Evolutionary conservation across 768 basidiomycete genomes (phyloP).

Genomic region (Calocera viscosa): DNA sequence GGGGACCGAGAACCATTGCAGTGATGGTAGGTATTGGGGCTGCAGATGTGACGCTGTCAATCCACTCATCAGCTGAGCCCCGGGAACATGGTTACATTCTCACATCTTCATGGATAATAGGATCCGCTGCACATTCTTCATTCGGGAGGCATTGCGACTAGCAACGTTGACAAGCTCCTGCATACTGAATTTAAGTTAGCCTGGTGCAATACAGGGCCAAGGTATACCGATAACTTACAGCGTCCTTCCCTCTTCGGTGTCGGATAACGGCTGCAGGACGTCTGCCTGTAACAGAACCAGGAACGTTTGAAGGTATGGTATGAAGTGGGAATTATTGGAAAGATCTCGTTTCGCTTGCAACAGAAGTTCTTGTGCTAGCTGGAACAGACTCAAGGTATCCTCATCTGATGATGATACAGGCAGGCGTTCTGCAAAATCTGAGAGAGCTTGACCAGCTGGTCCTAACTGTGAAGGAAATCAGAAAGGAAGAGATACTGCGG

Average conservation of each 20-base stretch:
- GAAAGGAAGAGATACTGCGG: background rate
- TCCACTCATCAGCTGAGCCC: conserved; percentile 5
- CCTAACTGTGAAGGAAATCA: conserved; percentile 42
- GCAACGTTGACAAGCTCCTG: conserved; percentile 42
- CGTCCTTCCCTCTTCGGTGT: conserved; percentile 36
- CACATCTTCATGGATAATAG: conserved; percentile 77
- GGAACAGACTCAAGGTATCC: conserved; percentile 36
- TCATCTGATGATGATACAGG: conserved; percentile 29
- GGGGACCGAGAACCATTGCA: conserved; percentile 30
- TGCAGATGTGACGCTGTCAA: conserved; percentile 50
- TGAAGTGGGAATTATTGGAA: conserved; percentile 54
- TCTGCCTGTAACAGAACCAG: conserved; percentile 61
- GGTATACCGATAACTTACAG: conserved; percentile 35
- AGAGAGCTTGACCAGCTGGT: conserved; percentile 48
- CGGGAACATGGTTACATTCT: conserved; percentile 17
- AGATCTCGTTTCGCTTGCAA: conserved; percentile 41
- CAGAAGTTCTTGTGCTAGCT: conserved; percentile 49
- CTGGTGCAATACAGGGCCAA: conserved; percentile 12
- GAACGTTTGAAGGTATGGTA: conserved; percentile 72
- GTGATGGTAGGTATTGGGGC: conserved; percentile 41
- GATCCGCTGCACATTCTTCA: conserved; percentile 78
- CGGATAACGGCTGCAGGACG: conserved; percentile 39
- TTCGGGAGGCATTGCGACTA: conserved; percentile 46
- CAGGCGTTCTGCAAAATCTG: conserved; percentile 43
- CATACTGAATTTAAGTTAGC: conserved; percentile 33